phyloP scores from a whole-genome alignment of 2,329 filamentous ascomycete genomes.

The Grosmannia serpens region DNA sequence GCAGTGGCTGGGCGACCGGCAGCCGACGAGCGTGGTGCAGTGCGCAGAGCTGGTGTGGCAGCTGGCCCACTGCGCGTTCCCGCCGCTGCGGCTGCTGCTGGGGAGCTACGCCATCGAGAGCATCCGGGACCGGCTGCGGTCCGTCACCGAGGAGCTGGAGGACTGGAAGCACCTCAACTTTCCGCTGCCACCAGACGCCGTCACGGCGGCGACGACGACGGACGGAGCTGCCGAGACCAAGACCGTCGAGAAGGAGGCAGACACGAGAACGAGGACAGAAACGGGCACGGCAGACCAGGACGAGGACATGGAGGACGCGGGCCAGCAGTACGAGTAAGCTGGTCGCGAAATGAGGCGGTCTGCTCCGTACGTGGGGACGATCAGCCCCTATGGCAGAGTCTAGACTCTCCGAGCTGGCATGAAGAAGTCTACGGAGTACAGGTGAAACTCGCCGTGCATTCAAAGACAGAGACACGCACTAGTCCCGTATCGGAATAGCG shows the following conservation, averaged over 20 bases:
- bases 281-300: conserved; percentile 2
- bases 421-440: no score
- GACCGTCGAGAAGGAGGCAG: background rate
- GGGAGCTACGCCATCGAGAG: conserved; percentile 95
- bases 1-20: conserved; percentile 85
- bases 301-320: conserved; percentile 6
- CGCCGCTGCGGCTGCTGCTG: conserved; percentile 73
- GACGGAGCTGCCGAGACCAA: conserved; percentile 17
- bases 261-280: background rate
- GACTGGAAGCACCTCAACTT: conserved; percentile 87
- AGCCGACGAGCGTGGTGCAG: conserved; percentile 86
- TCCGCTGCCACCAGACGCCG: conserved; percentile 26
- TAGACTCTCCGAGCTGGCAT: no score
- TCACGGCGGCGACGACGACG: conserved; percentile 17
- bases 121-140: conserved; percentile 77
- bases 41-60: conserved; percentile 92
- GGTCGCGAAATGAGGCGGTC: no score
- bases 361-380: no score
- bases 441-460: no score
- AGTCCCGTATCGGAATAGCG: no score
- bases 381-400: no score
- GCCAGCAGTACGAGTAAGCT: conserved; percentile 1
- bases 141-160: conserved; percentile 88
- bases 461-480: no score
- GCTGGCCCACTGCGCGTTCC: conserved; percentile 87